Evolutionary conservation across 495 filamentous ascomycete species (phyloP), one percentile per base, ranked within the genome.

Genomic region (Penicillium crystallinum): DNA sequence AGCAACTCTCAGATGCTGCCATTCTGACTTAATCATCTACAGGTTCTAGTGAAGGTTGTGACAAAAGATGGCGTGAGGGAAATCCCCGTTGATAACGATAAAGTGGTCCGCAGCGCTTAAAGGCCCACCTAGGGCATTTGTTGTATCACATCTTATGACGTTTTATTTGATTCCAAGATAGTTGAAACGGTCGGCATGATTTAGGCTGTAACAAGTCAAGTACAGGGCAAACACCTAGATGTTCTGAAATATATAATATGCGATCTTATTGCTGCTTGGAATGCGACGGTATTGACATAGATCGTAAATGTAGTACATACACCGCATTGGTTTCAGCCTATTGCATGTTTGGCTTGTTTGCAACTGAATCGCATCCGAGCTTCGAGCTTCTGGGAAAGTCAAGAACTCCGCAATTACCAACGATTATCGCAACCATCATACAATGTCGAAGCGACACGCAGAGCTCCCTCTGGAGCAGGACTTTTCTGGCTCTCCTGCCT

Each of bases 11-110:
- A 17, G 1, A 27, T 45, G 3, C 2, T 27, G 30, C 6, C n/a
- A 23, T 33, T 40, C 56, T 52, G 29, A 61, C 62, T 61, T 27
- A 52, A 39, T 44, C 9, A 57, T 35, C 19, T 9, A 43, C 44
- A 81, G 78, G 82, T 93, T 69, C 63, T 84, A 48, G 92, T 98
- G 56, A 97, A 97, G 80, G 86, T 89, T 21, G 81, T 98, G 56
- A 93, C 88, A 33, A 92, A 92, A 77, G 90, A 97, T 56, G 93
- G 93, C 9, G 86, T 97, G 49, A 69, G 77, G 58, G 89, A 89
- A 54, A 75, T 90, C 51, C 82, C 89, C 45, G 92, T 89, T 67
- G 83, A 87, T 64, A 88, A 92, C 69, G 82, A 85, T 73, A 83
- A 79, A 73, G 74, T 84, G 54, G 86, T 88, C 43, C 81, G 77